A percentile compares a stretch with the other conserved stretches of the same genome.
Evolutionary conservation across 306 rosid genomes (phyloP).

Genomic region (Dalbergia cultrata): DNA sequence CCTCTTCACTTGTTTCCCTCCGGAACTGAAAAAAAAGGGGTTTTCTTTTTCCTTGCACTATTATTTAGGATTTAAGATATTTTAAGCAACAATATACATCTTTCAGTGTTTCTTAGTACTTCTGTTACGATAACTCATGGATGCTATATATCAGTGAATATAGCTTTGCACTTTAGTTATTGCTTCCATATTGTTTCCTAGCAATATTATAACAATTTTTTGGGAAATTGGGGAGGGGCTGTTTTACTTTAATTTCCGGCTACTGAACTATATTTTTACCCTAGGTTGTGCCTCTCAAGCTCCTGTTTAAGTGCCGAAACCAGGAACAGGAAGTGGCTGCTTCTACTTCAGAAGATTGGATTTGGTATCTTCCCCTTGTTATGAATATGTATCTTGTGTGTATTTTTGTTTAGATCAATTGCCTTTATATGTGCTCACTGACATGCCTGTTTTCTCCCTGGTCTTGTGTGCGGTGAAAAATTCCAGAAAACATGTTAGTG

Average conservation of each 20-base stretch:
- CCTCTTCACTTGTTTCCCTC: background rate
- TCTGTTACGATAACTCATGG: constrained; percentile 1
- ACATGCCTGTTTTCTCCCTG: constrained; percentile 19
- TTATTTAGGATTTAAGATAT: background rate
- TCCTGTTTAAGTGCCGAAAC: constrained; percentile 65
- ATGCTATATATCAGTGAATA: constrained; percentile 10
- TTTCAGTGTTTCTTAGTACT: background rate
- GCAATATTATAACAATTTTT: background rate
- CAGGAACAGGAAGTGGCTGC: constrained; percentile 54
- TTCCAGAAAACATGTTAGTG: constrained; percentile 39
- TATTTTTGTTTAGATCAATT: constrained; percentile 1
- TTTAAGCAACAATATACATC: constrained; percentile 1
- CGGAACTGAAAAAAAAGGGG: constrained; percentile 10
- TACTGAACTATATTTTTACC: constrained; percentile 35
- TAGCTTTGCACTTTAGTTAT: constrained; percentile 13
- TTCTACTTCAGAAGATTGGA: constrained; percentile 69
- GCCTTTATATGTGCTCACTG: constrained; percentile 7
- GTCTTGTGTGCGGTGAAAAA: constrained; percentile 35
- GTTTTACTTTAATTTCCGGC: background rate
- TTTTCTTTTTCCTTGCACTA: background rate
- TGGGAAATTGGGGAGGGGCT: background rate
- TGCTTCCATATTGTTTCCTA: constrained; percentile 30
- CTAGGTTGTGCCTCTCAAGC: constrained; percentile 75
- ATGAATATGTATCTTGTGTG: constrained; percentile 28
- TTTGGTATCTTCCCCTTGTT: constrained; percentile 65